These are phyloP conservation scores for Sistotremastrum suecicum DNA, from an alignment of 768 basidiomycete genomes.

Conservation along the genomic window DNA sequence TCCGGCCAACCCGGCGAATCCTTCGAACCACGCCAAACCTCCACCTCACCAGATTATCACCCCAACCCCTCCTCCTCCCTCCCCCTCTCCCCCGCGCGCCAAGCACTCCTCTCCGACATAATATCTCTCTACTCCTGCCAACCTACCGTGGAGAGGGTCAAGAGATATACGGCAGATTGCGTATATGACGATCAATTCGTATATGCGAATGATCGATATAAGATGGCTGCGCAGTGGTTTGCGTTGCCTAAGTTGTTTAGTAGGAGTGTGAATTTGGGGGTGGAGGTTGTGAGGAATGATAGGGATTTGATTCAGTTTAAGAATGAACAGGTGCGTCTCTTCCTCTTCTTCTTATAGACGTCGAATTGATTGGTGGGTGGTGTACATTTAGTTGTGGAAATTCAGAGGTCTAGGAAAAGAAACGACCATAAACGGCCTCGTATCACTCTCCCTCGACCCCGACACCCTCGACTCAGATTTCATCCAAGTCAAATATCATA, in stretches of 20 bases:
- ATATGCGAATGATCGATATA: slow-evolving; percentile 26
- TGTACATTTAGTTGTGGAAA: too few species aligned
- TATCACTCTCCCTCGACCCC: slow-evolving; percentile 24
- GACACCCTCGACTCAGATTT: slow-evolving; percentile 27
- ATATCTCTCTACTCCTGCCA: slow-evolving; percentile 25
- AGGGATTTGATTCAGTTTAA: slow-evolving; percentile 27
- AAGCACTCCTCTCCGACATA: too few species aligned
- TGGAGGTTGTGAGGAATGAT: slow-evolving; percentile 22
- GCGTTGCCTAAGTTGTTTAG: slow-evolving; percentile 26
- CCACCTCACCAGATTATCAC: slow-evolving; percentile 17
- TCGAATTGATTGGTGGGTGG: too few species aligned
- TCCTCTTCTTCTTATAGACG: too few species aligned
- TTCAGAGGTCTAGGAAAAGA: slow-evolving; percentile 24
- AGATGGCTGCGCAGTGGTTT: slow-evolving; percentile 28
- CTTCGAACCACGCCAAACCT: slow-evolving; percentile 24
- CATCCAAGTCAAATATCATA: slow-evolving; percentile 21
- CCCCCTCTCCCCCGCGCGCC: slow-evolving; percentile 22
- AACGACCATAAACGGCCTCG: slow-evolving; percentile 28
- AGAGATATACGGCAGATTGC: slow-evolving; percentile 18
- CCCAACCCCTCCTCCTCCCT: slow-evolving; percentile 24
- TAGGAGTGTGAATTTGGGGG: slow-evolving; percentile 20
- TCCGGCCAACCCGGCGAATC: slow-evolving; percentile 21
- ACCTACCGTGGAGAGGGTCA: slow-evolving; percentile 24
- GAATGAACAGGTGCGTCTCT: slow-evolving; percentile 22
- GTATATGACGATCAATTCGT: slow-evolving; percentile 25